A percentile compares a stretch with the other conserved stretches of the same genome.
Conservation (phyloP, 768 basidiomycete species). For the Russula ochroleuca region DNA sequence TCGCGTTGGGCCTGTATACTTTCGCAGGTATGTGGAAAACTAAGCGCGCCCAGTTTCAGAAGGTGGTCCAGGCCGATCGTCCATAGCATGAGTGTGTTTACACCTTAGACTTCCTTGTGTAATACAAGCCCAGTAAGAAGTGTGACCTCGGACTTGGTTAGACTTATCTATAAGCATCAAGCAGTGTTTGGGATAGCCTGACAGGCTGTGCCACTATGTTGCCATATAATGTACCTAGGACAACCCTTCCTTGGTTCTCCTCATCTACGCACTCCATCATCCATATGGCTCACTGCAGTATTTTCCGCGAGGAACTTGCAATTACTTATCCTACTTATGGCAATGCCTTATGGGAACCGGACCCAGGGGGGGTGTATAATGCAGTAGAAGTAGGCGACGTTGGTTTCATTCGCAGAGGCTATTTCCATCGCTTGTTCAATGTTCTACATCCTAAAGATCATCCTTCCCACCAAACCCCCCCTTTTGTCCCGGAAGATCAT, state of each 20-base stretch:
- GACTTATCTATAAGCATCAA: too few relatives aligned
- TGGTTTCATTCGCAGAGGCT: constrained; percentile 1
- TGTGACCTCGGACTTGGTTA: not conserved
- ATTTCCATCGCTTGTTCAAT: not conserved
- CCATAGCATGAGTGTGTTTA: constrained; percentile 2
- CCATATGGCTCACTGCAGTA: not conserved
- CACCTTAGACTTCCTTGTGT: not conserved
- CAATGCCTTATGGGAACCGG: not conserved
- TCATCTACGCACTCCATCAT: not conserved
- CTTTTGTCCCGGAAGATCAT: not conserved
- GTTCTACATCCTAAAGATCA: not conserved
- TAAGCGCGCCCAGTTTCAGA: constrained; percentile 8
- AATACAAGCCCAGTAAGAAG: not conserved
- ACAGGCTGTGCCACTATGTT: too few relatives aligned
- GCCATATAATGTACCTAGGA: too few relatives aligned
- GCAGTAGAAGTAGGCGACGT: not conserved
- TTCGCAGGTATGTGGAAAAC: constrained; percentile 50
- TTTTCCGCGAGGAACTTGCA: not conserved
- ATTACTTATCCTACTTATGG: not conserved
- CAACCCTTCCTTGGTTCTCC: too few relatives aligned
- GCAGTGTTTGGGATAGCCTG: too few relatives aligned
- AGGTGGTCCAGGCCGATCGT: not conserved
- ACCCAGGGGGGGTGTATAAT: not conserved
- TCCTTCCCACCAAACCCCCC: not conserved
- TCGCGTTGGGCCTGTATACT: constrained; percentile 43